A percentile compares a stretch with the other conserved stretches of the same genome.
Evolutionary conservation across 768 basidiomycete genomes (phyloP).

Genomic region (Pulveroboletus sp.): DNA sequence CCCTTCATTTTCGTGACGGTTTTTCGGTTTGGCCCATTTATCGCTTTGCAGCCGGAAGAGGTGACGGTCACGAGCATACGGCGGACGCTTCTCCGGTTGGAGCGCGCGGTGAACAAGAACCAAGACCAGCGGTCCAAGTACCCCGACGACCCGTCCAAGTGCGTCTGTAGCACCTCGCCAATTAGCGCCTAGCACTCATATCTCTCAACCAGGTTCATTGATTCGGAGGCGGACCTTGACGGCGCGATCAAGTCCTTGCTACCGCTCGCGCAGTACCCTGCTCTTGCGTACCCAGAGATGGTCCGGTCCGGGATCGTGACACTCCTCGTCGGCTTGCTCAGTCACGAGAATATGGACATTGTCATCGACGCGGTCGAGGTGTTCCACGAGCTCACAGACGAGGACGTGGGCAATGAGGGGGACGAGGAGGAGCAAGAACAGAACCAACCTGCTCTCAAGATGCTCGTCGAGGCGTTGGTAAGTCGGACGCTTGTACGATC

Average conservation of each 20-base stretch:
- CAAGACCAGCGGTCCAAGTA: constrained; percentile 96
- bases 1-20: background rate
- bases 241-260: constrained; percentile 79
- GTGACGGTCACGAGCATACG: constrained; percentile 69
- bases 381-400: constrained; percentile 92
- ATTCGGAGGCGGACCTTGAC: constrained; percentile 96
- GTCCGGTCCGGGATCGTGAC: constrained; percentile 68
- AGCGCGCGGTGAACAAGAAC: constrained; percentile 90
- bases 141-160: constrained; percentile 90
- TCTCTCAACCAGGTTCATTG: constrained; percentile 76
- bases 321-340: constrained; percentile 78
- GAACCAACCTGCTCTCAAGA: constrained; percentile 64
- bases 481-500: constrained; percentile 26
- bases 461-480: constrained; percentile 74
- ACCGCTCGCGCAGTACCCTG: constrained; percentile 83
- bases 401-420: constrained; percentile 82
- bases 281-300: constrained; percentile 85
- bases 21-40: background rate
- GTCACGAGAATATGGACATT: constrained; percentile 96
- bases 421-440: constrained; percentile 62
- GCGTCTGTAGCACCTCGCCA: constrained; percentile 14
- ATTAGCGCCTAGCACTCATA: constrained; percentile 1
- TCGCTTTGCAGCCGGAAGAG: constrained; percentile 50
- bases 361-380: constrained; percentile 94
- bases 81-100: constrained; percentile 72